A percentile compares a stretch with the other conserved stretches of the same genome.
phyloP scores from a whole-genome alignment of 2,329 filamentous ascomycete species.

The Exophiala phaeomuriformis region DNA sequence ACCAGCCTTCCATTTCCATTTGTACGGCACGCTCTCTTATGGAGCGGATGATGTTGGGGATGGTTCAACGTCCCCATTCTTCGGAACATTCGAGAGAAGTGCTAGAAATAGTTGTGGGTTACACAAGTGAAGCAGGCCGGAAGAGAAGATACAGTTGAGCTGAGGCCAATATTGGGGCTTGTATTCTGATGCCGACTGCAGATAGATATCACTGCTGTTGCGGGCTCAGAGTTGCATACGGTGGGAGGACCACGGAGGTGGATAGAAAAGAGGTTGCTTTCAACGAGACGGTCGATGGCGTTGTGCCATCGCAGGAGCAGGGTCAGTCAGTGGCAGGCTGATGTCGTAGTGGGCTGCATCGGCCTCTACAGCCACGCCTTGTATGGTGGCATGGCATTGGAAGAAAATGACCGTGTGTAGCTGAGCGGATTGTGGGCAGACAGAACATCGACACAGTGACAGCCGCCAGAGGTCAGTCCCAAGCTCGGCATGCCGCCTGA shows the following conservation, averaged over 20 bases:
- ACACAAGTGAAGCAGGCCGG: conserved; percentile 3
- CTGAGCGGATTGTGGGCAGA: neutral
- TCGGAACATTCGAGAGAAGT: conserved; percentile 10
- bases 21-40: conserved; percentile 2
- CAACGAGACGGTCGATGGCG: neutral
- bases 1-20: neutral
- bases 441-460: neutral
- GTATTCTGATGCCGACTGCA: conserved; percentile 7
- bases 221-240: conserved; percentile 5
- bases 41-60: conserved; percentile 1
- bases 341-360: neutral
- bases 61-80: conserved; percentile 7
- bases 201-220: neutral
- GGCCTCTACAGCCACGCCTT: neutral
- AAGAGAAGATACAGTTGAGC: neutral
- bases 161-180: conserved; percentile 11
- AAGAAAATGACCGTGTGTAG: neutral
- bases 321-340: neutral
- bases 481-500: neutral
- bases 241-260: neutral
- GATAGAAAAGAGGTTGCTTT: neutral
- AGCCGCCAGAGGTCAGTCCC: neutral
- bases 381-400: neutral
- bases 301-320: neutral
- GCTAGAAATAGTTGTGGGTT: conserved; percentile 12